Evolutionary conservation across 1,284 basidiomycete species (phyloP), one percentile per base, ranked within the genome.

Genomic region (Leccinum angustisporum): DNA sequence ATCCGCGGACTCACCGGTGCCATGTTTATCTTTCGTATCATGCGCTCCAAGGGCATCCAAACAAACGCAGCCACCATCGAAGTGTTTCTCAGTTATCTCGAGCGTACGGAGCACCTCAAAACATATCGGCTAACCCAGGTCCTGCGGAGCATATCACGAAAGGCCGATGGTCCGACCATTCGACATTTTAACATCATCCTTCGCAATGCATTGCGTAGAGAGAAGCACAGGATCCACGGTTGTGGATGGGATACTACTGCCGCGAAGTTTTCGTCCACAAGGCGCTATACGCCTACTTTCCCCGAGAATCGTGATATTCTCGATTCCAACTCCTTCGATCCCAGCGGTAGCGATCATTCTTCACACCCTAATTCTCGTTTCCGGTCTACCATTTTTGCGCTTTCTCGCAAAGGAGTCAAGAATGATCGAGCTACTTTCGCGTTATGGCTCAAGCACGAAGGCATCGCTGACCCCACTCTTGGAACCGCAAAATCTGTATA

Each of bases 381-480:
- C 14, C 72, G 69, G 31, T 77, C 83, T n/a, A 70, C 86, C 54
- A 38, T 86, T 5, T 73, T 78, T 43, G 80, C 81, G 5, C 74
- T 92, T 36, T 65, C 68, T 25, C 72, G 70, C 9, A 81, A 82
- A 36, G 75, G 77, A 38, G 73, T 87, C 52, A 80, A 80, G 64
- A 81, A 80, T 61, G 86, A 91, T 70, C 75, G 79, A 36, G 80
- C 80, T 27, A 83, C 84, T 58, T 75, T 86, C 56, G 82, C 82
- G 6, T 72, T 90, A 62, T 86, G 87, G 56, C 83, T 92, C 62
- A 78, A 80, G 64, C 83, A 85, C 60, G 85, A 90, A 62, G 83
- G 80, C 5, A 77, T 85, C 14, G 72, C 81, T 55, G 79, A 80
- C 59, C 70, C 76, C 51, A 81, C 89, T 65, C 71, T 85, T 62